Base-by-base conservation (phyloP, 2,329 filamentous ascomycete species). In the Clonostachys chloroleuca region DNA sequence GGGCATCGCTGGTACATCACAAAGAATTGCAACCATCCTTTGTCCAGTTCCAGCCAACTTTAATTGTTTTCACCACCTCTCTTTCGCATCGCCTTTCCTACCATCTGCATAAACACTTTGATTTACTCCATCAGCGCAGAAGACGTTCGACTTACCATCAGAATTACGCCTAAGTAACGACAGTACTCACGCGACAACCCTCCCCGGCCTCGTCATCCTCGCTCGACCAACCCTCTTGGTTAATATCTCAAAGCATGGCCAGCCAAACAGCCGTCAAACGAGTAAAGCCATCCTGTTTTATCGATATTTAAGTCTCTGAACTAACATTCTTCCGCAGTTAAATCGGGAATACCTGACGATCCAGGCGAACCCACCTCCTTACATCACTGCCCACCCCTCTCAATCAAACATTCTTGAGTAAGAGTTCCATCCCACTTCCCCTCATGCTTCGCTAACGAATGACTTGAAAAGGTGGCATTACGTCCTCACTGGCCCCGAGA, bases 331-430 rank as follows among this genome's bases (percentile, higher is more conserved):
- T 17, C 12, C 12, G 16, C 54, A 81, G 78, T 74, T 82, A 64
- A 80, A 80, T 55, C 77, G 78, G 66, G 80, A 83, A 60, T 83
- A 79, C 69, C 83, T 82, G 63, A 70, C 73, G 51, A 83, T 83
- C 55, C 74, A 76, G 14, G 74, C 81, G 58, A 92, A 91, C 59
- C 91, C 92, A 12, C 90, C 91, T 35, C 90, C 91, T 46, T 95
- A 89, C 70, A 95, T 96, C 58, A 77, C 82, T 44, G 91, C 92
- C 13, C 91, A 96, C 62, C 91, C 91, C 12, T 95, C 90, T 37
- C 92, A 96, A 55, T 80, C 81, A 40, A 96, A 96, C 66, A 96
- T 96, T 54, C 80, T 96, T 43, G 92, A 96, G 86, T 89, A 70
- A 50, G 80, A 66, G 36, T 8, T 40, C 16, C 42, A n/a, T 34